Evolutionary conservation across 2,329 filamentous ascomycete genomes (phyloP).

Genomic region (Fusarium falciforme): DNA sequence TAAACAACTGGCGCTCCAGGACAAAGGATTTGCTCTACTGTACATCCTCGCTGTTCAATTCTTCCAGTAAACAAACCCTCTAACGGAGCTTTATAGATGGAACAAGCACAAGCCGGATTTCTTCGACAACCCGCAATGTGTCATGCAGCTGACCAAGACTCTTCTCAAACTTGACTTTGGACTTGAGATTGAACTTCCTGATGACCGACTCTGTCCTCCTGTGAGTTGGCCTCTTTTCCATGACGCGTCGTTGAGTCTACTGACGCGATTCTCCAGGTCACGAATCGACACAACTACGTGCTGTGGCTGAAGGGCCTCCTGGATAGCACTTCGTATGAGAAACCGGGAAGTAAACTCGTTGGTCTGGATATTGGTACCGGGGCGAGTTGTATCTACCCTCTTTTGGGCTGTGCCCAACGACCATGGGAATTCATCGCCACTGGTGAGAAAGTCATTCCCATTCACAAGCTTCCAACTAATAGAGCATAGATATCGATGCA

Average conservation of each 20-base stretch:
- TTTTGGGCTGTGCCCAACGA: conserved; percentile 78
- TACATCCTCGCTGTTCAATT: conserved; percentile 38
- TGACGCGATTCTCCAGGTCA: conserved; percentile 54
- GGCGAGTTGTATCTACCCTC: conserved; percentile 89
- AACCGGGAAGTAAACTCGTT: conserved; percentile 61
- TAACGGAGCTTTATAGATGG: conserved; percentile 30
- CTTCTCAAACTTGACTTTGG: conserved; percentile 82
- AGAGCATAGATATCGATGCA: conserved; percentile 74
- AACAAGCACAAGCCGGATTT: conserved; percentile 53
- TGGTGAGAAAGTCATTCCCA: conserved; percentile 43
- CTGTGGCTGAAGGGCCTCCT: conserved; percentile 87
- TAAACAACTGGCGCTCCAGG: conserved; percentile 53
- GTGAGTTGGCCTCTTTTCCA: conserved; percentile 57
- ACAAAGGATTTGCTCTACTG: conserved; percentile 57
- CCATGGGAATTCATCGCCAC: conserved; percentile 81
- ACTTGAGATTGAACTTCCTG: conserved; percentile 76
- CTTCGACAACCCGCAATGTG: conserved; percentile 81
- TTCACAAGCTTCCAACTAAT: neutral
- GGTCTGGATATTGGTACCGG: conserved; percentile 92
- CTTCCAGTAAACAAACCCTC: neutral
- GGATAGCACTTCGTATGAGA: conserved; percentile 73
- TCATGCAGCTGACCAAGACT: conserved; percentile 84
- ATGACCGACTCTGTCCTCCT: conserved; percentile 86
- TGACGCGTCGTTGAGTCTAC: neutral
- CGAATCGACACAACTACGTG: conserved; percentile 86